phyloP scores from a whole-genome alignment of 139 green algal genomes.

The Microglena sp. region DNA sequence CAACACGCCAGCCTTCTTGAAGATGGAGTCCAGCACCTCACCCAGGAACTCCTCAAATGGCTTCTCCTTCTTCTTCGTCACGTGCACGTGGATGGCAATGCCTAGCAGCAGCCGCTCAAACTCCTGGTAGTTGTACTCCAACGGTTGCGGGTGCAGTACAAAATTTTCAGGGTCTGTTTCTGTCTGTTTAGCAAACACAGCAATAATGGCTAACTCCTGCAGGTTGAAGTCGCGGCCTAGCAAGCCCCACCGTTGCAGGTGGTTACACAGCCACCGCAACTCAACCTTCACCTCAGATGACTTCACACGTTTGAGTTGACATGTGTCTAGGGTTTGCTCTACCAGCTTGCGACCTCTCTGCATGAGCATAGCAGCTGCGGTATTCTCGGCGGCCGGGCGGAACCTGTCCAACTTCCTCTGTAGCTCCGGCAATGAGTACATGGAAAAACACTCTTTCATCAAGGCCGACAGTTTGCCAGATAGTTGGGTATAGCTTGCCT shows the following conservation, averaged over 20 bases:
- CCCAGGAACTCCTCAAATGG: conserved; percentile 58
- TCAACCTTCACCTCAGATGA: conserved; percentile 40
- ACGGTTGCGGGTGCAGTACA: conserved; percentile 33
- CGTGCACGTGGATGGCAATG: conserved; percentile 41
- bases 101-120: conserved; percentile 65
- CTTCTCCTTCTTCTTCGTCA: conserved; percentile 37
- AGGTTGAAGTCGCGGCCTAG: conserved; percentile 58
- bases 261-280: conserved; percentile 48
- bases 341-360: conserved; percentile 55
- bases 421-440: conserved; percentile 44
- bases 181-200: conserved; percentile 56
- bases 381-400: conserved; percentile 19
- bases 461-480: conserved; percentile 39
- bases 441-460: conserved; percentile 38
- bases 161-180: conserved; percentile 27
- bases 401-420: conserved; percentile 43
- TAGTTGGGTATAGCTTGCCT: conserved; percentile 16
- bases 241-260: conserved; percentile 57
- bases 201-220: conserved; percentile 47
- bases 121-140: conserved; percentile 55
- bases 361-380: conserved; percentile 41
- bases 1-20: conserved; percentile 54
- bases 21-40: conserved; percentile 60
- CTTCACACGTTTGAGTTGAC: conserved; percentile 57
- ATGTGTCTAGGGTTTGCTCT: conserved; percentile 61